Evolutionary conservation across 192 early-diverging fungal species (phyloP), one percentile per base, ranked within the genome.

Genomic region (Phlyctochytrium planicorne): DNA sequence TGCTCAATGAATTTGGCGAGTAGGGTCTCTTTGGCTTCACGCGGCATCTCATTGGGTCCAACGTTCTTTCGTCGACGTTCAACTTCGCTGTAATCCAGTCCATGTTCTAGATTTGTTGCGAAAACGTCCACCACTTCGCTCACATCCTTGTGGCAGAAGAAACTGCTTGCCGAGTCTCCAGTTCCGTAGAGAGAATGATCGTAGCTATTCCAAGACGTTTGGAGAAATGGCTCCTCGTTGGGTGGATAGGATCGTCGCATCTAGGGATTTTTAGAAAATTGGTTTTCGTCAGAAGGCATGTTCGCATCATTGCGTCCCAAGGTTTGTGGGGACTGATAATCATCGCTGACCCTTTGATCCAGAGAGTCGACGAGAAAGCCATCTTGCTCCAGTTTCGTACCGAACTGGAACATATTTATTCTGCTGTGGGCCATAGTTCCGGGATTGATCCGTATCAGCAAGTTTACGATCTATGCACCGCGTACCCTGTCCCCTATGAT

Each of bases 401-500:
- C 6, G 55, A 57, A 27, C 55, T 57, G 10, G 55, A 57, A 6
- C 16, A 29, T 6, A 57, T 57, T 20, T 57, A 57, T 29, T 14
- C 55, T 6, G 6, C 16, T 6, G 27, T 29, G 10, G 55, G 55
- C 14, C 10, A 64, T 53, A 81, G 86, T 34, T 82, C 80, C 30
- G 88, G 86, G 56, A 88, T 90, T 81, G 83, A 86, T 33, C 89
- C 90, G 79, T 88, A 83, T 59, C 89, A 93, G 86, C 87, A 88
- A 4, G 87, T 90, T 2, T 94, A 92, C 70, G 92, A 92, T 70
- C 82, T 91, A 66, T 94, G 92, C 65, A 91, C 84, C 40, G 86
- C 91, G 34, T 70, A 80, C 24, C 92, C 92, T 32, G 84, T 85
- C 60, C 86, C 91, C 3, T 81, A 85, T 69, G 83, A 84, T 0